These are phyloP conservation scores for Fomitiporia mediterranea DNA, from an alignment of 1,284 basidiomycete genomes.

Conservation along the genomic window DNA sequence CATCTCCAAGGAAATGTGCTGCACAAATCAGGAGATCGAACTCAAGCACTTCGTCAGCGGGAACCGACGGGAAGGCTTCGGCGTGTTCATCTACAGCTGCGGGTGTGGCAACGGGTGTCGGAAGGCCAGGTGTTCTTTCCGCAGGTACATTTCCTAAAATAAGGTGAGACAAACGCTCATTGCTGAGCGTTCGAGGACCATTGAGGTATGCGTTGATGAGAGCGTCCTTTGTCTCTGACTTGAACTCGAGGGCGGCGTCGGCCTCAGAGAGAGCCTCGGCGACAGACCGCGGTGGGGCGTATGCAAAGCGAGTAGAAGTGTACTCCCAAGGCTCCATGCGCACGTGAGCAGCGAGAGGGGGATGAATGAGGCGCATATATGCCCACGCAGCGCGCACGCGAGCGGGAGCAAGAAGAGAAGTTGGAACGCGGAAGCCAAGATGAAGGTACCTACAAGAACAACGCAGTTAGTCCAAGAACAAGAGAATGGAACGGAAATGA, in stretches of 20 bases:
- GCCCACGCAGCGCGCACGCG: constrained; percentile 65
- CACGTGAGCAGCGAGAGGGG: constrained; percentile 57
- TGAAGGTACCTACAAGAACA: constrained; percentile 56
- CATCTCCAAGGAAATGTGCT: constrained; percentile 73
- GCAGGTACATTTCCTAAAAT: constrained; percentile 44
- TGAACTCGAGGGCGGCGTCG: constrained; percentile 4
- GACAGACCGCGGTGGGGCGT: constrained; percentile 20
- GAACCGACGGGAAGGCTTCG: constrained; percentile 4
- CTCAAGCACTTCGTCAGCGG: constrained; percentile 17
- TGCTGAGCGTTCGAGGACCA: constrained; percentile 67
- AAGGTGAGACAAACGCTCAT: constrained; percentile 65
- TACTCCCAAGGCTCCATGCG: constrained; percentile 49
- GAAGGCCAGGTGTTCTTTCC: constrained; percentile 29
- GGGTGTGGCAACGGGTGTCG: constrained; percentile 34
- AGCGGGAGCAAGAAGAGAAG: constrained; percentile 35
- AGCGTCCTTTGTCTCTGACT: constrained; percentile 29
- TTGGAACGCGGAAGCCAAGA: constrained; percentile 53
- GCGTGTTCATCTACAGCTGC: constrained; percentile 13
- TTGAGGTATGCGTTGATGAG: constrained; percentile 68
- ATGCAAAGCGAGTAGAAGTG: constrained; percentile 63
- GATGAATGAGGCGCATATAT: constrained; percentile 60
- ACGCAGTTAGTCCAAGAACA: not conserved
- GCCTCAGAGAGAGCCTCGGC: constrained; percentile 12
- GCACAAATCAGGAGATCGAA: constrained; percentile 63
- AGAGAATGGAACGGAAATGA: not conserved